Evolutionary conservation across 1,284 basidiomycete genomes (phyloP).

Genomic region (Ustilago hordei): DNA sequence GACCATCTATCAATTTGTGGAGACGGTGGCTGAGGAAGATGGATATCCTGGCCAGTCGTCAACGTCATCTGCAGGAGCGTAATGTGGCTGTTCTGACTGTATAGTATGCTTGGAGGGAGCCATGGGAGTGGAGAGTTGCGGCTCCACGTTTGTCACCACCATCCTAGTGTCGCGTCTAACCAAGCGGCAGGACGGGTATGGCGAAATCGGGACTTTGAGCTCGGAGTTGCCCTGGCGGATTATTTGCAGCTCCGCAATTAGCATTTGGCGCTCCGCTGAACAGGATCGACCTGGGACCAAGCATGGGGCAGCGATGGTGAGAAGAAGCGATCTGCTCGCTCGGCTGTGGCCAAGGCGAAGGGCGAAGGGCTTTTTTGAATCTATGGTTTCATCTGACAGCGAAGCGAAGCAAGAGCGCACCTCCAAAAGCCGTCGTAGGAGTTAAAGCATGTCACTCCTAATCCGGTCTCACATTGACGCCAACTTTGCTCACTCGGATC

Average conservation of each 20-base stretch:
- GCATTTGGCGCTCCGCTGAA: slow-evolving; percentile 9
- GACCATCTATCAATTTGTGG: slow-evolving; percentile 45
- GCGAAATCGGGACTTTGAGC: neutral
- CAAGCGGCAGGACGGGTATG: too few relatives aligned
- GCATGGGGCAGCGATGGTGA: neutral
- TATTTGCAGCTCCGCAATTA: slow-evolving; percentile 6
- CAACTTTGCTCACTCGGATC: too few relatives aligned
- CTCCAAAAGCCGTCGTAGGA: slow-evolving; percentile 2
- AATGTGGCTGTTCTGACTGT: neutral
- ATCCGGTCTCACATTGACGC: neutral
- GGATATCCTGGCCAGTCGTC: slow-evolving; percentile 1
- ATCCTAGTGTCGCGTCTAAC: neutral
- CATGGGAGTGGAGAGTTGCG: neutral
- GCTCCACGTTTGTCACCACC: neutral
- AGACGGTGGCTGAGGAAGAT: slow-evolving; percentile 9
- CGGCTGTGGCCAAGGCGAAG: neutral
- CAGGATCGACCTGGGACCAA: neutral
- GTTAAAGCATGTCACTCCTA: neutral
- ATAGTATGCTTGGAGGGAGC: neutral
- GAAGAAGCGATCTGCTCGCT: neutral
- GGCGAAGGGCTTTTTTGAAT: neutral
- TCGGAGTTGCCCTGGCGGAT: slow-evolving; percentile 14
- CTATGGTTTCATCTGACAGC: slow-evolving; percentile 3
- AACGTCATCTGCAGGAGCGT: neutral
- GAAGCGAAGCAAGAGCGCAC: slow-evolving; percentile 6